Evolutionary conservation across 2,329 filamentous ascomycete genomes (phyloP), one percentile per base, ranked within the genome.

Genomic region (Magnaporthiopsis rhizophila): DNA sequence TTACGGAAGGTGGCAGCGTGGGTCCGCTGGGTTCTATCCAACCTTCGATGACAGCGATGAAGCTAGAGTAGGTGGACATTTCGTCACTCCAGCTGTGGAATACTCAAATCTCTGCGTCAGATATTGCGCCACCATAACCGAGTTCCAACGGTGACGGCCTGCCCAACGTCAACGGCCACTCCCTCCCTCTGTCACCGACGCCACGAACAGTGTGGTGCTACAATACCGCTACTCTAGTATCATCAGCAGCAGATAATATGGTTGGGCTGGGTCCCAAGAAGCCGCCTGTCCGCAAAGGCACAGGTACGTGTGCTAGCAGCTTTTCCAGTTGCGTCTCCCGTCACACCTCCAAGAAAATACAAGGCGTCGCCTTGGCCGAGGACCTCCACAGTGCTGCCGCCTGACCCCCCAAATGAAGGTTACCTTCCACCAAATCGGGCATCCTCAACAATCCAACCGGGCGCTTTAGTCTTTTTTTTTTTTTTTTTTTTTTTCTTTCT

Each of bases 211-310:
- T 45, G 38, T 45, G 38, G 38, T 45, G 38, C 15, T 53, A n/a
- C 45, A 53, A 21, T 53, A 53, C 18, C 21, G 45, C n/a, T 24
- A 53, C 21, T 21, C n/a, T n/a, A 53, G 2, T n/a, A 50, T 53
- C 18, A 53, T 53, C 45, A 53, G 45, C 45, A 53, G 18, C 45
- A 53, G 61, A 67, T 69, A 76, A 65, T 62, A 89, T 89, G 87
- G 86, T 88, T 69, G 83, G 84, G 71, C 71, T 87, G 67, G 84
- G 85, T 73, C 84, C 87, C 68, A 86, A 85, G 75, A 83, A 81
- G 72, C 81, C 82, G 68, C 87, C 86, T 58, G 88, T 86, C 77
- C 86, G 88, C 72, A 75, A 74, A 70, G 74, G 74, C 61, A 75
- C 74, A 65, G 72, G 74, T 75, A 74, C 62, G 74, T 73, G 38